phyloP scores from a whole-genome alignment of 768 basidiomycete genomes.

The Xanthoconium stramineum region DNA sequence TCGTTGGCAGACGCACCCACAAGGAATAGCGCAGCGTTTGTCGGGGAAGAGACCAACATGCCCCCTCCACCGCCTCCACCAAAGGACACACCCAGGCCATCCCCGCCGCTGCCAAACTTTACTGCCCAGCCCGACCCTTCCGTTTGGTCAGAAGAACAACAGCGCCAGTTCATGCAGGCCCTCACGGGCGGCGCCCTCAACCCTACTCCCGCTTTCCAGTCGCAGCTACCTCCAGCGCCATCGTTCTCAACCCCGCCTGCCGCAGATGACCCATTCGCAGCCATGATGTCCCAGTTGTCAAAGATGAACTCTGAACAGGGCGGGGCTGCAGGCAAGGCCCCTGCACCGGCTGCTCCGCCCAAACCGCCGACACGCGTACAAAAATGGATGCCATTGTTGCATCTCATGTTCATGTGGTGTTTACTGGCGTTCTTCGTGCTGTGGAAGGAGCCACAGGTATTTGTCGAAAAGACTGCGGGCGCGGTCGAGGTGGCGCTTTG shows the following conservation, averaged over 20 bases:
- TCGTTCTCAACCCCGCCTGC: conserved; percentile 3
- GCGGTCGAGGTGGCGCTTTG: conserved; percentile 39
- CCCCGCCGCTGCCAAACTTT: conserved; percentile 24
- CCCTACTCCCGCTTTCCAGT: conserved; percentile 22
- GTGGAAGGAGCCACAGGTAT: conserved; percentile 57
- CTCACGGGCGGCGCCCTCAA: conserved; percentile 44
- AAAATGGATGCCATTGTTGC: conserved; percentile 62
- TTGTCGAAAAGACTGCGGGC: conserved; percentile 36
- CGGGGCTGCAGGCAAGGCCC: conserved; percentile 25
- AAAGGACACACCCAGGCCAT: conserved; percentile 26
- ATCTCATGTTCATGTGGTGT: conserved; percentile 60
- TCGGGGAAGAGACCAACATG: conserved; percentile 36
- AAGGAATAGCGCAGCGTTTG: conserved; percentile 27
- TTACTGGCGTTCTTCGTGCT: conserved; percentile 68
- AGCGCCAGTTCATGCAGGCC: conserved; percentile 64
- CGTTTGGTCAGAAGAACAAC: conserved; percentile 67
- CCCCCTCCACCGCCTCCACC: conserved; percentile 24
- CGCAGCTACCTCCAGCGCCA: conserved; percentile 3
- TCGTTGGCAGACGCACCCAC: conserved; percentile 9
- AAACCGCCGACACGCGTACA: conserved; percentile 48
- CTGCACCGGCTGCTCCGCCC: conserved; percentile 17
- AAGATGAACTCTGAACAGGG: conserved; percentile 26
- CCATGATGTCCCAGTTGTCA: conserved; percentile 35
- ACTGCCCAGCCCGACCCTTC: conserved; percentile 42
- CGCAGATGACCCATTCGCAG: conserved; percentile 46